Base-by-base conservation (phyloP, 2,329 filamentous ascomycete species). In the Trichoderma citrinoviride region DNA sequence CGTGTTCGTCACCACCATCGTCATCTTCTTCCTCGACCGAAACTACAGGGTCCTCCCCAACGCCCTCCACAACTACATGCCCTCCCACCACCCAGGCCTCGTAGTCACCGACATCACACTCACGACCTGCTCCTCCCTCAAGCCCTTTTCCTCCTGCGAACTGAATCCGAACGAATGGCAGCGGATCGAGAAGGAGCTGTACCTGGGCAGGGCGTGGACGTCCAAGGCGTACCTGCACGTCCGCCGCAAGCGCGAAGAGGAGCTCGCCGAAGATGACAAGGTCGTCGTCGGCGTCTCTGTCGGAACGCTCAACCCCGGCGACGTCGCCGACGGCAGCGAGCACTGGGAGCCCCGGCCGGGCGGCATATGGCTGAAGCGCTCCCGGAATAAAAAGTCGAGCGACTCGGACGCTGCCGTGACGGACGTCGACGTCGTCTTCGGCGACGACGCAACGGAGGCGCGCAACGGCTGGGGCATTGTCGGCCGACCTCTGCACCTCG, bases 401-500 rank as follows among this genome's bases (percentile, higher is more conserved):
- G 92, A 96, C 73, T 90, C 88, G 4, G 86, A 87, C 65, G 83
- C 85, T 44, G 89, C 88, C 17, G 83, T 97, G 56, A 96, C 92
- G 0, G 90, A 88, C 4, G 82, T 97, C 6, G 93, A 97, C 73
- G 87, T 97, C 5, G 82, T 97, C 7, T 97, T 96, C 72, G 93
- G 93, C 21, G 87, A 93, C 21, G 93, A 97, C 74, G 94, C 93
- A 10, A 91, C 93, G 37, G 95, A 99, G 74, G 93, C 92, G 5
- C 87, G 95, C 65, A 85, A 88, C 2, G 91, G 91, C 33, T 99
- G 96, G 95, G 82, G 87, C 65, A 83, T 97, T 49, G 87, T 87
- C 57, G 89, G 91, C 65, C 90, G 86, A 7, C 86, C 90, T 10
- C 77, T 98, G 64, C 79, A 94, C 56, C 79, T 97, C 66, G 86